Evolutionary conservation across 164 flowering plant genomes (phyloP), one percentile per base, ranked within the genome.

Genomic region (Nymphaea colorata): DNA sequence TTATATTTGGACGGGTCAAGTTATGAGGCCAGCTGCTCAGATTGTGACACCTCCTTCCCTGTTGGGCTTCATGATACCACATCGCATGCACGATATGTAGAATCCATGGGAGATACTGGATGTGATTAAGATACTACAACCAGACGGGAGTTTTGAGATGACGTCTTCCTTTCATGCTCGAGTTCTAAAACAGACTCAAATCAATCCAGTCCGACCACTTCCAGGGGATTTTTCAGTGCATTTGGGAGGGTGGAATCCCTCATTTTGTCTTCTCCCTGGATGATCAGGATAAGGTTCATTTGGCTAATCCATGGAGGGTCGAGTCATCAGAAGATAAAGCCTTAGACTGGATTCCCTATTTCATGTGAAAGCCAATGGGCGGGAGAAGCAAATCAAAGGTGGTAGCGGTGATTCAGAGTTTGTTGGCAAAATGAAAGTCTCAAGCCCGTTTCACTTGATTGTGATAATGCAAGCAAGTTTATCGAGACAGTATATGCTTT

Each of bases 361-460:
- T 68, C 79, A 84, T 75, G 79, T 73, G 42, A 76, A 69, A 64
- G 67, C 44, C 41, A 72, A 67, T 62, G 77, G 78, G 42, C 74
- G 51, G 36, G 36, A 25, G 61, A 77, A 74, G 62, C 72, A 71
- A 36, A 76, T 67, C 55, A 43, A 25, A 18, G 51, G 42, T 68
- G 44, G 53, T 65, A 75, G 67, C 66, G 61, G 66, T 47, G 76
- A 64, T 6, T 72, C 77, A 43, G 77, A 80, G 64, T 73, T 81
- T 61, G 83, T 87, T 73, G 99, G 92, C 14, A 86, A 78, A 76
- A 90, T 94, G 98, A 81, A 74, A 67, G 98, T 90, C 5, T 80
- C 87, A 2, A 82, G 82, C 71, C 82, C 67, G 69, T 79, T 72
- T 82, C 66, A 75, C 81, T 70, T 76, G 82, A 1, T 51, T 51